phyloP scores from a whole-genome alignment of 345 rosid species.

The Kernera saxatilis region DNA sequence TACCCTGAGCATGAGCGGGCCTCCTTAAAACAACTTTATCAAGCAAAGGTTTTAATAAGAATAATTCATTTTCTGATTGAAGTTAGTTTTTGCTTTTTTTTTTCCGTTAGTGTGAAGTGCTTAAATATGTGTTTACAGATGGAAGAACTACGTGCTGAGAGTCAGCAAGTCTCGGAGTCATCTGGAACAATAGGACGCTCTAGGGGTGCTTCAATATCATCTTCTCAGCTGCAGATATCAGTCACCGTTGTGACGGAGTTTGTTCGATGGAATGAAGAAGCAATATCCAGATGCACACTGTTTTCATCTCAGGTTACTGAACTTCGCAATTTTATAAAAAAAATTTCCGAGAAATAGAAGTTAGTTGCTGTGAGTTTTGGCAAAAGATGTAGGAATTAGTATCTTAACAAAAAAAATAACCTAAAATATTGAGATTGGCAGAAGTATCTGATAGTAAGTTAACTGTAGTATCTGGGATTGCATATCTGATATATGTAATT shows the following conservation, averaged over 20 bases:
- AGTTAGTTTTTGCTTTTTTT: constrained; percentile 3
- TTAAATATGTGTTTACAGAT: constrained; percentile 42
- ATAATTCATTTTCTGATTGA: constrained; percentile 6
- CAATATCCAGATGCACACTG: constrained; percentile 84
- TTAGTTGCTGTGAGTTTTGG: neutral
- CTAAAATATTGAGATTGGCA: neutral
- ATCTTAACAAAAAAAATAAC: neutral
- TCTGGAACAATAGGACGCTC: constrained; percentile 90
- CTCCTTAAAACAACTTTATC: constrained; percentile 84
- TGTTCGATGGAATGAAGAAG: constrained; percentile 98
- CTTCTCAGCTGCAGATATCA: constrained; percentile 86
- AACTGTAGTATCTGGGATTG: neutral
- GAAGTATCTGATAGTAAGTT: neutral
- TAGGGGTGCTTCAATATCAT: constrained; percentile 76
- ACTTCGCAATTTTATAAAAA: neutral
- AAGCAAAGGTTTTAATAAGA: constrained; percentile 58
- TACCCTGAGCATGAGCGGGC: constrained; percentile 95
- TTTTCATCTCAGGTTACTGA: constrained; percentile 83
- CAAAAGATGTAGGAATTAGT: neutral
- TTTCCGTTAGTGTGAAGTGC: neutral
- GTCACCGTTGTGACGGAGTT: constrained; percentile 98
- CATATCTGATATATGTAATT: constrained; percentile 8
- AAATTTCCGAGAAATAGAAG: neutral
- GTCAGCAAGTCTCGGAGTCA: constrained; percentile 66
- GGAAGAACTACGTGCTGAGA: constrained; percentile 90